Base-by-base conservation (phyloP, 2,329 filamentous ascomycete genomes). In the Davidsoniella eucalypti region DNA sequence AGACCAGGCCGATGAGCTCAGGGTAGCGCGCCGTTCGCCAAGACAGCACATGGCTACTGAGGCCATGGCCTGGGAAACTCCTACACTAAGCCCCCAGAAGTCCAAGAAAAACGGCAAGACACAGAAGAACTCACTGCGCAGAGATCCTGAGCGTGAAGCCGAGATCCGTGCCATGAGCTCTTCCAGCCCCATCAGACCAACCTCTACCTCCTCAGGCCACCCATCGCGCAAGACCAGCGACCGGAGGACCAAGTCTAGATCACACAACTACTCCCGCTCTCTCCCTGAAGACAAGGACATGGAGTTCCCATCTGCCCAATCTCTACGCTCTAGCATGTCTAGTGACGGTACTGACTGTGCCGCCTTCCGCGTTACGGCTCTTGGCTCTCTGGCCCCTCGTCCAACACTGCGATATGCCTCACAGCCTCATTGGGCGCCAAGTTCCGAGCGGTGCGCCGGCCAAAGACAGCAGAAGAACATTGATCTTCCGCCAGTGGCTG, bases 101-200 rank as follows among this genome's bases (percentile, higher is more conserved):
- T 44, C 51, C 4, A 49, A 52, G 29, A 49, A 43, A 26, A 50
- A 41, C 25, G 37, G 41, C 25, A 53, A 47, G 26, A 26, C 37
- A 9, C 42, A 46, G 9, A 53, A 50, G 23, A 53, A 44, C 25
- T 12, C 43, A 10, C 17, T 40, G 5, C 38, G 47, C 25, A 42
- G 51, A 23, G 84, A 93, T 55, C 76, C 78, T 60, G 73, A 82
- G 52, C 76, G 90, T 52, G 88, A 94, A 64, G 85, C 85, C 55
- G 87, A 94, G 65, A 87, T 95, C 60, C 84, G 81, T 61, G 80
- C 85, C 49, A 85, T 95, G 83, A 84, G 78, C 59, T 76, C 78
- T 39, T 75, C 73, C 54, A 74, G 81, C 3, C 45, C 40, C 21
- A 21, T 26, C 5, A 47, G 56, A 79, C 84, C 5, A 67, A 79